phyloP scores from a whole-genome alignment of 2,329 filamentous ascomycete species.

The Anthostomella pinea region DNA sequence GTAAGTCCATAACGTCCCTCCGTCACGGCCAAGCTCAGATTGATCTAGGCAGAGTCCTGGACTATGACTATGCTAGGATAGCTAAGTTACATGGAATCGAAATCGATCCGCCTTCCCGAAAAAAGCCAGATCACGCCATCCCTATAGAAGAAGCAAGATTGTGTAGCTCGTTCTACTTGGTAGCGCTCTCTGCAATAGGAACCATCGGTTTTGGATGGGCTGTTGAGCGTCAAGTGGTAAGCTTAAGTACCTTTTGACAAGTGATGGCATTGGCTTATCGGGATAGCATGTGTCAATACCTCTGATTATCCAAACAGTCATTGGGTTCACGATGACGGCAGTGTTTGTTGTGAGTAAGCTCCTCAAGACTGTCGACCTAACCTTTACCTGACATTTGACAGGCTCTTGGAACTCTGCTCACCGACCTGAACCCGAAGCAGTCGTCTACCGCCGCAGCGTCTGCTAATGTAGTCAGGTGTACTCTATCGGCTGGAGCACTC shows the following conservation, averaged over 20 bases:
- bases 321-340: slow-evolving; percentile 13
- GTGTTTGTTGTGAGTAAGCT: slow-evolving; percentile 12
- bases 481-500: slow-evolving; percentile 15
- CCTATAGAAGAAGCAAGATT: slow-evolving; percentile 15
- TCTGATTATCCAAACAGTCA: slow-evolving; percentile 10
- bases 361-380: background rate
- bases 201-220: slow-evolving; percentile 15
- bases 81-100: slow-evolving; percentile 3
- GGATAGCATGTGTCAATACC: slow-evolving; percentile 9
- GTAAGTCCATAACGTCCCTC: slow-evolving; percentile 1
- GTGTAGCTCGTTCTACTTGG: slow-evolving; percentile 8
- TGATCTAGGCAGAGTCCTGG: slow-evolving; percentile 10
- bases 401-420: slow-evolving; percentile 14
- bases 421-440: slow-evolving; percentile 17
- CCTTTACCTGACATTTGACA: background rate
- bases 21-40: background rate
- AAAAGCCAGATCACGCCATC: slow-evolving; percentile 1
- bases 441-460: slow-evolving; percentile 23
- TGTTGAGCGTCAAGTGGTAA: slow-evolving; percentile 11
- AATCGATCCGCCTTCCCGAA: too few species aligned
- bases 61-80: slow-evolving; percentile 10
- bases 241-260: too few species aligned
- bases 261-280: background rate
- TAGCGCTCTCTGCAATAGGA: slow-evolving; percentile 2
- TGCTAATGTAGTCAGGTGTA: slow-evolving; percentile 22